phyloP scores from a whole-genome alignment of 768 basidiomycete species.

The Leucocoprinus leucothites region DNA sequence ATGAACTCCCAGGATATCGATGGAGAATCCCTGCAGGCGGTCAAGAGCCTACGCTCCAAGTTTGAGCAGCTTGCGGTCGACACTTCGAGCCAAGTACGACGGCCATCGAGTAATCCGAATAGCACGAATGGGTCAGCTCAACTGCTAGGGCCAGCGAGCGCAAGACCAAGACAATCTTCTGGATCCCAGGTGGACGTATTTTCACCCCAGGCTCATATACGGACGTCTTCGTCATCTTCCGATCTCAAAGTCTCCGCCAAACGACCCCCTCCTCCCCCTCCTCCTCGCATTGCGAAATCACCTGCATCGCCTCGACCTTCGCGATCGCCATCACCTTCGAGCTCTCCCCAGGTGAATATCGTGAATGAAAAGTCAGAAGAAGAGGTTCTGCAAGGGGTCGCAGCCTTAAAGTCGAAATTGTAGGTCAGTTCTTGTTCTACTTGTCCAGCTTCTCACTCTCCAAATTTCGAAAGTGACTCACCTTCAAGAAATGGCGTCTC shows the following conservation, averaged over 20 bases:
- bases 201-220: conserved; percentile 29
- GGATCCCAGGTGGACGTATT: conserved; percentile 27
- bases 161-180: conserved; percentile 38
- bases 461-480: conserved; percentile 6
- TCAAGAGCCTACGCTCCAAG: conserved; percentile 64
- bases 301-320: conserved; percentile 31
- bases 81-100: conserved; percentile 15
- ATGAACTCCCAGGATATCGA: conserved; percentile 38
- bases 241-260: conserved; percentile 45
- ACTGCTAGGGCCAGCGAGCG: conserved; percentile 28
- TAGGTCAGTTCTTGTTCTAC: conserved; percentile 16
- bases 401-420: conserved; percentile 22
- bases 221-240: conserved; percentile 49
- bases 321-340: conserved; percentile 36
- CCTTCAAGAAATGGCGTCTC: background rate
- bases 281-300: conserved; percentile 33
- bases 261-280: conserved; percentile 58
- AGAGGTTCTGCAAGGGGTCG: conserved; percentile 13
- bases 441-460: background rate
- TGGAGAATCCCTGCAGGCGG: conserved; percentile 54
- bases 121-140: background rate
- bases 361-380: conserved; percentile 8
- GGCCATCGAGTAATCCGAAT: conserved; percentile 8
- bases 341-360: conserved; percentile 26
- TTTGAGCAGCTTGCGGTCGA: conserved; percentile 66